Base-by-base conservation (phyloP, 2,329 filamentous ascomycete species). In the Colletotrichum sp. region DNA sequence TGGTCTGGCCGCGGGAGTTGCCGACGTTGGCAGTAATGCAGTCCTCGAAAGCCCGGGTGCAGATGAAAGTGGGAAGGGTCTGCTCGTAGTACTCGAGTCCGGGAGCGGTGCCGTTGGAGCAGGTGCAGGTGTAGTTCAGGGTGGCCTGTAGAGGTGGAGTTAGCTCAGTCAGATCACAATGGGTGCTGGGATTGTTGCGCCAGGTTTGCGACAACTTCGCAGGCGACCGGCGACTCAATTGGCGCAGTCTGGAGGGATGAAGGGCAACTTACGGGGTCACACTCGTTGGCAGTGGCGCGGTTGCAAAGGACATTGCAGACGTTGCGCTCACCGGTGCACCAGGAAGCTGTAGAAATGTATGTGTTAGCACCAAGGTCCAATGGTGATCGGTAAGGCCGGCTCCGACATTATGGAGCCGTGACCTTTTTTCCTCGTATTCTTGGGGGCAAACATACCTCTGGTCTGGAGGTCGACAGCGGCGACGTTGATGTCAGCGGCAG, bases 31-130 rank as follows among this genome's bases (percentile, higher is more conserved):
- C 72, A 4, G 51, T 58, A 77, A 86, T 89, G 83, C 90, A 91
- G 73, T 87, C 81, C 31, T 78, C 75, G 80, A 84, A 89, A 54
- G 88, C 86, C 73, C 84, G 73, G 70, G 86, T 31, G 84, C 90
- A 91, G 78, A 90, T 86, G 78, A 88, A 90, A 70, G 83, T 85
- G 62, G 86, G 85, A 76, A 91, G 82, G 4, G 88, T 89, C 83
- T 90, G 85, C 63, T 75, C 77, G 82, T 89, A 91, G 80, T 87
- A 85, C 80, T 89, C 82, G 59, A 91, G 85, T 72, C 86, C 87
- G 16, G 89, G 88, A 8, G 84, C 82, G 61, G 84, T 85, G 78
- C 80, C 82, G 81, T 90, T 89, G 38, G 79, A 67, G 84, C 89
- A 91, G 18, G 81, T 84, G 81, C 89, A 91, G 18, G 79, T 76